phyloP scores from a whole-genome alignment of 2,329 filamentous ascomycete species.

The Claviceps humidiphila region DNA sequence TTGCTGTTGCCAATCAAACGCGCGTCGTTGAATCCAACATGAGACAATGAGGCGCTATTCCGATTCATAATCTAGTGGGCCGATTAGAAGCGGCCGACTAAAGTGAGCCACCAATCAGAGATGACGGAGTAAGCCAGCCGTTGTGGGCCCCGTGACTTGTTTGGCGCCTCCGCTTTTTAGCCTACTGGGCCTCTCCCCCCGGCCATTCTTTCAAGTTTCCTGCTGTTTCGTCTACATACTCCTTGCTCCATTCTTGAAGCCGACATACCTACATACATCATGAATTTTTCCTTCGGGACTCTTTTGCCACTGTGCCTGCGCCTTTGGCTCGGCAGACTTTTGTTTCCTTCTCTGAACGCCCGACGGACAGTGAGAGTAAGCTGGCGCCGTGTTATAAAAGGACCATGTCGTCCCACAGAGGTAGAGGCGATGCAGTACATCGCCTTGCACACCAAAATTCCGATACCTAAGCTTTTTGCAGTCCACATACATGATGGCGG shows the following conservation, averaged over 20 bases:
- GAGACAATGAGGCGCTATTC: not conserved
- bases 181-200: not conserved
- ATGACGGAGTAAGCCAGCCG: not conserved
- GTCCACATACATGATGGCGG: conserved; percentile 9
- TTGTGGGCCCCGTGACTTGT: not conserved
- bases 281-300: not conserved
- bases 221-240: not conserved
- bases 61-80: not conserved
- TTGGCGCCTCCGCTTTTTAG: not conserved
- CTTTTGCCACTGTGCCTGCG: not conserved
- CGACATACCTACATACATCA: not conserved
- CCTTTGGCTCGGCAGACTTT: conserved; percentile 10
- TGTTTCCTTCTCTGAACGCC: conserved; percentile 11
- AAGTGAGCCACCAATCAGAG: not conserved
- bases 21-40: not conserved
- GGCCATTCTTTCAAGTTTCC: not conserved
- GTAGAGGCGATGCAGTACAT: conserved; percentile 19
- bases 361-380: conserved; percentile 12
- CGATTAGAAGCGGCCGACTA: no score
- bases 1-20: not conserved
- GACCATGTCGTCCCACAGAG: conserved; percentile 16
- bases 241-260: not conserved
- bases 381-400: conserved; percentile 17
- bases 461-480: conserved; percentile 15
- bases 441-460: conserved; percentile 14